Conservation (phyloP, 306 rosid species). For the Malus fusca region DNA sequence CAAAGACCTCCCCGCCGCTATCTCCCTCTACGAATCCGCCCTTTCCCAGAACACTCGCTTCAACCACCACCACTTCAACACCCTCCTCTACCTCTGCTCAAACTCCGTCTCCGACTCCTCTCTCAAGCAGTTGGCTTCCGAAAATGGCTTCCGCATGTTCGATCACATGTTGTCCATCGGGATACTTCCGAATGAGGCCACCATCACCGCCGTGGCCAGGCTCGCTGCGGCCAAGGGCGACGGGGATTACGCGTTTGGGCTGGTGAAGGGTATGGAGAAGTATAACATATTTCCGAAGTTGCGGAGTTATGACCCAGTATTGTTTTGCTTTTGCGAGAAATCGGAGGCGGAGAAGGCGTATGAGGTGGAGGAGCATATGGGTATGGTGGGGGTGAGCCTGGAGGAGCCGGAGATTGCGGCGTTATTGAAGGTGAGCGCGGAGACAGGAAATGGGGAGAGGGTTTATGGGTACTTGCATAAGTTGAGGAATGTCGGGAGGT, state of each 20-base stretch:
- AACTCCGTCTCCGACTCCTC: constrained; percentile 41
- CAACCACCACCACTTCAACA: constrained; percentile 59
- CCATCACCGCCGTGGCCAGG: constrained; percentile 64
- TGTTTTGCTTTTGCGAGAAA: constrained; percentile 56
- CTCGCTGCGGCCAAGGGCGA: constrained; percentile 68
- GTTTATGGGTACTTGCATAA: constrained; percentile 78
- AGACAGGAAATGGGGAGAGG: constrained; percentile 41
- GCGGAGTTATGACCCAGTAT: constrained; percentile 62
- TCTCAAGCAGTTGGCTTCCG: constrained; percentile 32
- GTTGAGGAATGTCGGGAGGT: constrained; percentile 51
- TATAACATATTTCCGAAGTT: constrained; percentile 45
- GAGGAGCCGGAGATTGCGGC: constrained; percentile 74
- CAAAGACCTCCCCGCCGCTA: constrained; percentile 46
- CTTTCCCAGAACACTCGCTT: constrained; percentile 31
- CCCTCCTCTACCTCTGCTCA: constrained; percentile 84
- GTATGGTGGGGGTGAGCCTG: constrained; percentile 27
- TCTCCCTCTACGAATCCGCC: constrained; percentile 49
- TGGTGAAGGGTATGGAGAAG: constrained; percentile 44
- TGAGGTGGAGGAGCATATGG: constrained; percentile 67
- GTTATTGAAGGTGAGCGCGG: constrained; percentile 52
- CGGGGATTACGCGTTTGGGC: constrained; percentile 45
- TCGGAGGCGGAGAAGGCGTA: constrained; percentile 66
- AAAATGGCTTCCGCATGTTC: constrained; percentile 57
- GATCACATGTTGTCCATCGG: constrained; percentile 39
- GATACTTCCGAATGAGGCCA: constrained; percentile 65